Conservation (phyloP, 2,329 filamentous ascomycete species). For the Pseudogymnoascus sp. region DNA sequence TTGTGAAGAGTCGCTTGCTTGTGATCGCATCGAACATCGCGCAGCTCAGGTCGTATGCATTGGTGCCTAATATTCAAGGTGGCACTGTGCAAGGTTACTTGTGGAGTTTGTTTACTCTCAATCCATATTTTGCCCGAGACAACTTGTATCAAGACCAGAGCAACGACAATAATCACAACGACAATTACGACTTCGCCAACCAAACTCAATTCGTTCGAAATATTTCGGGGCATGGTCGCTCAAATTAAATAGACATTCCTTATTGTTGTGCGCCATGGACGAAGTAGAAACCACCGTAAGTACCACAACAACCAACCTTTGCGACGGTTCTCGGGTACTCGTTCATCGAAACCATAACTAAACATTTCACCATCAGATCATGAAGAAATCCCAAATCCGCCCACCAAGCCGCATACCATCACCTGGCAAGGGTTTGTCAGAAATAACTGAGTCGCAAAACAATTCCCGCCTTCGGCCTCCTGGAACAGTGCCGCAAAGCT, state of each 20-base stretch:
- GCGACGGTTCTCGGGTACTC: not conserved
- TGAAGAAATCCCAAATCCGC: slow-evolving; percentile 24
- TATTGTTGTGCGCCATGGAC: slow-evolving; percentile 11
- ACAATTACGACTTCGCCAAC: slow-evolving; percentile 4
- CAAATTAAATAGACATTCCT: not conserved
- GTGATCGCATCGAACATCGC: not conserved
- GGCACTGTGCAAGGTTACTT: not conserved
- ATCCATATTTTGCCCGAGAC: not conserved
- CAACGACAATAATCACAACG: slow-evolving; percentile 1
- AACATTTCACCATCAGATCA: slow-evolving; percentile 17
- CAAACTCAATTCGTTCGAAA: slow-evolving; percentile 2
- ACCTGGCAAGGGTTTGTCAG: slow-evolving; percentile 36
- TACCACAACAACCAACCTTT: not conserved
- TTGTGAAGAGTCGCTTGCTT: not conserved
- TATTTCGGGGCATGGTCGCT: not conserved
- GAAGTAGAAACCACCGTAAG: slow-evolving; percentile 11
- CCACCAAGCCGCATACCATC: slow-evolving; percentile 24
- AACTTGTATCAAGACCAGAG: slow-evolving; percentile 5
- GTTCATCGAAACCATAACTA: slow-evolving; percentile 1
- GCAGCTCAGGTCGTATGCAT: not conserved
- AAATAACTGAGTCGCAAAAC: slow-evolving; percentile 53
- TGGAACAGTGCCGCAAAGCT: not conserved
- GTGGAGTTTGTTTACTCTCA: slow-evolving; percentile 9
- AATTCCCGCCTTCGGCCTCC: slow-evolving; percentile 45
- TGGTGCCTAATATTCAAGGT: not conserved